Evolutionary conservation across 1,139 yeast species (phyloP), one percentile per base, ranked within the genome.

Genomic region (Pichia sp.): DNA sequence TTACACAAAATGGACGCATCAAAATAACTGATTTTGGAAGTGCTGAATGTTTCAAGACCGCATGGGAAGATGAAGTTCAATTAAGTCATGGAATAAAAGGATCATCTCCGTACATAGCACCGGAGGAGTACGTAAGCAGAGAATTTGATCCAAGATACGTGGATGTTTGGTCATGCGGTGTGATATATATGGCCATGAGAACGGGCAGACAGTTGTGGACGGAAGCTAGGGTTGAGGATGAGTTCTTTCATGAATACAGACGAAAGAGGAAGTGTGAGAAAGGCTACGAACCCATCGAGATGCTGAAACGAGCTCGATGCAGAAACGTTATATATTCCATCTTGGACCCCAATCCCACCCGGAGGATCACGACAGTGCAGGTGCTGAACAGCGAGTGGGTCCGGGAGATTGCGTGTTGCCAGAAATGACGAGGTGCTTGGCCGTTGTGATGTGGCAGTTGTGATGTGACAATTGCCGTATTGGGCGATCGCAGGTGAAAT

Each of bases 131-230:
- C 66, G 77, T 79, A 2, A 80, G 77, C 47, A 73, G 75, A 44
- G 84, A 84, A 60, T 93, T 88, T 67, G 98, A 93, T 67, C 95
- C 98, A 2, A 73, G 98, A 46, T 81, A 93, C 19, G 95, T 90
- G 13, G 98, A 93, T 68, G 82, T 93, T 46, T 93, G 99, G 99
- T 87, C 98, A 0, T 85, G 95, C 68, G 99, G 98, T 49, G 95
- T 93, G 25, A 88, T 93, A 46, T 93, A 91, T 69, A 90, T 93
- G 97, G 97, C 96, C 11, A 91, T 93, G 98, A 77, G 98, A 64
- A 88, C 96, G 0, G 99, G 98, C 1, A 77, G 96, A 53, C 96
- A 91, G 63, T 71, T 93, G 53, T 93, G 99, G 99, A 84, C 86
- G 61, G 73, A 83, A 54, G 97, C 98, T 3, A 81, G 80, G 57